These are phyloP conservation scores for Yamadazyma spencermartinsiae DNA, from an alignment of 1,139 yeast genomes.

Conservation along the genomic window DNA sequence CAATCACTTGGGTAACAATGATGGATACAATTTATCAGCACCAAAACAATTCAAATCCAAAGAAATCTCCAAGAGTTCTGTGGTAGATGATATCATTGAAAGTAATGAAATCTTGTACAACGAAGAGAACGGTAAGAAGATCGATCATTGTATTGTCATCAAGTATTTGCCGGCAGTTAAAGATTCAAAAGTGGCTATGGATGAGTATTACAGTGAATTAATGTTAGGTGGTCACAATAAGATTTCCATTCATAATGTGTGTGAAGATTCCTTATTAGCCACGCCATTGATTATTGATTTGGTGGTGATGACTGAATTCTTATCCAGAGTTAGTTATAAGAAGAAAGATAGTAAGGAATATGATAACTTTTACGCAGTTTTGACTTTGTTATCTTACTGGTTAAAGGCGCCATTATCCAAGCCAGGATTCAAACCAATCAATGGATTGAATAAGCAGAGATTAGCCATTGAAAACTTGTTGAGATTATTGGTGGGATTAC, in stretches of 20 bases:
- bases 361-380: constrained; percentile 77
- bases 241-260: constrained; percentile 89
- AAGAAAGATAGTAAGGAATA: constrained; percentile 46
- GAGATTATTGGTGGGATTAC: constrained; percentile 87
- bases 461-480: constrained; percentile 87
- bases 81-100: constrained; percentile 91
- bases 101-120: constrained; percentile 86
- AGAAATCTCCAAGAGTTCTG: constrained; percentile 91
- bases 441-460: constrained; percentile 94
- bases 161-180: constrained; percentile 94
- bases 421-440: constrained; percentile 87
- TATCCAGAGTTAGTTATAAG: constrained; percentile 81
- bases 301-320: constrained; percentile 86
- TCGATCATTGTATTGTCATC: constrained; percentile 95
- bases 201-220: constrained; percentile 92
- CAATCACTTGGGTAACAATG: constrained; percentile 96
- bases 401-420: constrained; percentile 93
- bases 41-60: constrained; percentile 93
- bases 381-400: constrained; percentile 92
- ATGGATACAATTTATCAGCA: constrained; percentile 88
- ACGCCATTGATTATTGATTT: constrained; percentile 92
- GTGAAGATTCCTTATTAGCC: constrained; percentile 94
- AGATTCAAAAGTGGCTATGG: constrained; percentile 97
- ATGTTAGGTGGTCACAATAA: constrained; percentile 98
- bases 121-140: constrained; percentile 71